phyloP scores from a whole-genome alignment of 1,284 basidiomycete genomes.

The Earliella scabrosa region DNA sequence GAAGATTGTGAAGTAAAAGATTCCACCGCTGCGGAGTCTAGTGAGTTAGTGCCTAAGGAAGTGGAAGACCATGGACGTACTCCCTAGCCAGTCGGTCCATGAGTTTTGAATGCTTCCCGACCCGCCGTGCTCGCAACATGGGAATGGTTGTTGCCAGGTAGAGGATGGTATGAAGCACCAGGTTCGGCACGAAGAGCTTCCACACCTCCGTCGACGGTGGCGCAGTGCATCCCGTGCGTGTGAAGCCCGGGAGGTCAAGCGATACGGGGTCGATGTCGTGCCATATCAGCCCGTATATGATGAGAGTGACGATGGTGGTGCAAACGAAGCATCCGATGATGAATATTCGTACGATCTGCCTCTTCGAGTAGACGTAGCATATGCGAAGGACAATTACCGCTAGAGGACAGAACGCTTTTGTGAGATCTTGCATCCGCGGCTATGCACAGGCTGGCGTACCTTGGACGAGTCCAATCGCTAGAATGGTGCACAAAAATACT shows the following conservation, averaged over 20 bases:
- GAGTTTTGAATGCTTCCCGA: constrained; percentile 19
- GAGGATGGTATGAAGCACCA: constrained; percentile 28
- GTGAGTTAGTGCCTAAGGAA: too few species aligned
- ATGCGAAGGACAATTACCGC: constrained; percentile 34
- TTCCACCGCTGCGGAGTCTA: constrained; percentile 30
- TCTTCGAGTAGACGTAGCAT: constrained; percentile 33
- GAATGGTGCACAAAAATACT: constrained; percentile 15
- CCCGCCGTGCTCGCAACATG: constrained; percentile 15
- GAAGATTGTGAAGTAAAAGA: constrained; percentile 30
- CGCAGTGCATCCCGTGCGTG: constrained; percentile 22
- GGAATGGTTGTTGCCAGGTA: constrained; percentile 29
- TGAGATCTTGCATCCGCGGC: too few species aligned
- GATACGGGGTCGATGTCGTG: constrained; percentile 17
- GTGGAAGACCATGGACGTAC: constrained; percentile 18
- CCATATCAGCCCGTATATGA: constrained; percentile 19
- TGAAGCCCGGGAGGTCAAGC: constrained; percentile 14
- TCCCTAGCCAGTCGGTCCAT: constrained; percentile 30
- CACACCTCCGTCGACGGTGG: constrained; percentile 25
- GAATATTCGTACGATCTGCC: constrained; percentile 15
- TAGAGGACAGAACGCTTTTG: constrained; percentile 2
- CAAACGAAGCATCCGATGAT: constrained; percentile 22
- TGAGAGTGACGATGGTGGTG: constrained; percentile 7
- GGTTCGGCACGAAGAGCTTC: constrained; percentile 28
- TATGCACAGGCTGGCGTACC: constrained; percentile 4
- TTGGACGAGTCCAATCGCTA: constrained; percentile 26